A percentile compares a stretch with the other conserved stretches of the same genome.
Conservation (phyloP, 2,329 filamentous ascomycete species). For the Microsporum audouinii region DNA sequence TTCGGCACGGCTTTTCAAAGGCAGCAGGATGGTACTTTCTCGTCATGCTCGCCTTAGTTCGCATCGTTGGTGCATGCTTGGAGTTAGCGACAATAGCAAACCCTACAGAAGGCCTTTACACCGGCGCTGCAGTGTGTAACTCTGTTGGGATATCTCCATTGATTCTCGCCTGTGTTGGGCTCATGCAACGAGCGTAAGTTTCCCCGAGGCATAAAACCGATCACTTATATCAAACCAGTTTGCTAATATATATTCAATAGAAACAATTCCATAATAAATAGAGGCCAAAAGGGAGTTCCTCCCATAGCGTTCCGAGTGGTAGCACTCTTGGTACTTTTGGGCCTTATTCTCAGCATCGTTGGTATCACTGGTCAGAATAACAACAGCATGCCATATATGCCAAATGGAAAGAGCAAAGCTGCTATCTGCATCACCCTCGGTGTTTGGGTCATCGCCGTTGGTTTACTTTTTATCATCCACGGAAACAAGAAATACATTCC, state of each 20-base stretch:
- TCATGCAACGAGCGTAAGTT: constrained; percentile 31
- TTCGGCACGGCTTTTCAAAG: constrained; percentile 30
- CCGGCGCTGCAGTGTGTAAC: constrained; percentile 35
- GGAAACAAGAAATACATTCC: constrained; percentile 26
- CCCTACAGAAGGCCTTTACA: constrained; percentile 29
- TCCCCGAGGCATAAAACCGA: not conserved
- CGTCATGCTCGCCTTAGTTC: constrained; percentile 41
- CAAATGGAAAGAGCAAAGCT: not conserved
- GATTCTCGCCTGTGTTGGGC: constrained; percentile 36
- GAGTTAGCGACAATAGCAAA: constrained; percentile 40
- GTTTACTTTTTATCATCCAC: constrained; percentile 23
- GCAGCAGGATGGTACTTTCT: constrained; percentile 45
- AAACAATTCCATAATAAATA: not conserved
- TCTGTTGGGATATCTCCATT: constrained; percentile 41
- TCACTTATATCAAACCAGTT: not conserved
- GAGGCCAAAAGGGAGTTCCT: not conserved
- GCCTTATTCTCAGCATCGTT: constrained; percentile 1
- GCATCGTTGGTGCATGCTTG: constrained; percentile 41
- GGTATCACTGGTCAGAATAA: not conserved
- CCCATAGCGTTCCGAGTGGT: not conserved
- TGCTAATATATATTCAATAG: not conserved
- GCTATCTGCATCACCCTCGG: not conserved
- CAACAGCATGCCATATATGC: not conserved
- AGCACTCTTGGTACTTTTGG: not conserved
- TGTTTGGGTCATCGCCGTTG: not conserved